Conservation (phyloP, 345 rosid species). For the Dipteronia dyeriana region DNA sequence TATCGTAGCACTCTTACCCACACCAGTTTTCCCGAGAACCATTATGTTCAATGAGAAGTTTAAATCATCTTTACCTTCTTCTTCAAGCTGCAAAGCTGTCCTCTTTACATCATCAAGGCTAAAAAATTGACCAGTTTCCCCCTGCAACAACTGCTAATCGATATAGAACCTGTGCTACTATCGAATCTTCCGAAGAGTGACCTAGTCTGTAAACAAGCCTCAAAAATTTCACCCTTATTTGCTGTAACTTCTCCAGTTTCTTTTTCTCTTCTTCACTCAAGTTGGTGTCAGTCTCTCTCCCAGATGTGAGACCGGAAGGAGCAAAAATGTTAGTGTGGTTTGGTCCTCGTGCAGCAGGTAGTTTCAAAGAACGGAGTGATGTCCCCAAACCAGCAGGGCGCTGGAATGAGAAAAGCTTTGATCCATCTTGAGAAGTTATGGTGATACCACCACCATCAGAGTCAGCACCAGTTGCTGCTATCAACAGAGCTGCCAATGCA, state of each 20-base stretch:
- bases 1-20: conserved; percentile 92
- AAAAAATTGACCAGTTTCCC: conserved; percentile 61
- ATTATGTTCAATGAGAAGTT: conserved; percentile 72
- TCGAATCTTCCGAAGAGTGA: conserved; percentile 74
- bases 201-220: conserved; percentile 86
- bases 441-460: conserved; percentile 63
- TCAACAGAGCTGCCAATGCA: conserved; percentile 88
- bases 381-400: conserved; percentile 93
- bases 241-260: conserved; percentile 79
- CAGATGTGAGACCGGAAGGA: conserved; percentile 40
- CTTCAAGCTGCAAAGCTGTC: conserved; percentile 72
- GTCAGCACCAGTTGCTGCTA: conserved; percentile 78
- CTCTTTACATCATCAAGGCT: conserved; percentile 81
- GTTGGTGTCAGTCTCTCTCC: conserved; percentile 51
- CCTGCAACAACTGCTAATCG: conserved; percentile 79
- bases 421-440: conserved; percentile 81
- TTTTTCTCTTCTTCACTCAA: conserved; percentile 85
- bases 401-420: conserved; percentile 88
- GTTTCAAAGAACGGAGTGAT: conserved; percentile 64
- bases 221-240: conserved; percentile 71
- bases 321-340: conserved; percentile 57
- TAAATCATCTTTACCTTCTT: conserved; percentile 60
- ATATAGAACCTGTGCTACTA: conserved; percentile 80
- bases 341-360: conserved; percentile 60
- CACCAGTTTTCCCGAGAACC: conserved; percentile 91